Conservation (phyloP, 2,329 filamentous ascomycete genomes). For the Botrytis pseudocinerea region DNA sequence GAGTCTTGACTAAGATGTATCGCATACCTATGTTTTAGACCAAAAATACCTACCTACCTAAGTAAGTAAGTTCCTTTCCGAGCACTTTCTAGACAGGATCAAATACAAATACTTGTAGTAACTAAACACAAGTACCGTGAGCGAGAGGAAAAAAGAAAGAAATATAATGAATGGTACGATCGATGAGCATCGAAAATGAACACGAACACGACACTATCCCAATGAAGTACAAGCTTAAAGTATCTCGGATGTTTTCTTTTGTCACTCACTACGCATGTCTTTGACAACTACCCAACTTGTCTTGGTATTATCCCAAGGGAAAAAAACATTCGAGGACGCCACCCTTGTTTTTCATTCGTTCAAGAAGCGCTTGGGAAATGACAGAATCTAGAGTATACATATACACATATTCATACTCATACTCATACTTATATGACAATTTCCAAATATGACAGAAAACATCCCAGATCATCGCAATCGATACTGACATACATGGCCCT, state of each 20-base stretch:
- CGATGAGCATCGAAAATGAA: background rate
- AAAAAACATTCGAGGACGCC: background rate
- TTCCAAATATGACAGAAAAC: background rate
- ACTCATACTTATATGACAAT: background rate
- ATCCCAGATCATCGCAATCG: background rate
- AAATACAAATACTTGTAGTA: background rate
- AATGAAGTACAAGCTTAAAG: background rate
- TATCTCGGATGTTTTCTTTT: slow-evolving; percentile 14
- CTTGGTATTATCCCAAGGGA: background rate
- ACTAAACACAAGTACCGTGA: background rate
- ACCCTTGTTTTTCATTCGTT: background rate
- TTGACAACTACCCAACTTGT: slow-evolving; percentile 5
- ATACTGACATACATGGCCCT: slow-evolving; percentile 2
- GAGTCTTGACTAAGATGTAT: background rate
- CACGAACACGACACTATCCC: slow-evolving; percentile 4
- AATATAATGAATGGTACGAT: background rate
- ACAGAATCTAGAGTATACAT: background rate
- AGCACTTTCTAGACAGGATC: background rate
- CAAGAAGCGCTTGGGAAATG: slow-evolving; percentile 19
- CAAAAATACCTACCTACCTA: background rate
- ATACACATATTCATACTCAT: background rate
- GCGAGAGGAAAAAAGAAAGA: background rate
- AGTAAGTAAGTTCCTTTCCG: background rate
- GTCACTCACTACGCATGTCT: slow-evolving; percentile 8
- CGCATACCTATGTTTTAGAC: background rate